Base-by-base conservation (phyloP, 139 green algal genomes). In the Chlamydomonas eustigma region DNA sequence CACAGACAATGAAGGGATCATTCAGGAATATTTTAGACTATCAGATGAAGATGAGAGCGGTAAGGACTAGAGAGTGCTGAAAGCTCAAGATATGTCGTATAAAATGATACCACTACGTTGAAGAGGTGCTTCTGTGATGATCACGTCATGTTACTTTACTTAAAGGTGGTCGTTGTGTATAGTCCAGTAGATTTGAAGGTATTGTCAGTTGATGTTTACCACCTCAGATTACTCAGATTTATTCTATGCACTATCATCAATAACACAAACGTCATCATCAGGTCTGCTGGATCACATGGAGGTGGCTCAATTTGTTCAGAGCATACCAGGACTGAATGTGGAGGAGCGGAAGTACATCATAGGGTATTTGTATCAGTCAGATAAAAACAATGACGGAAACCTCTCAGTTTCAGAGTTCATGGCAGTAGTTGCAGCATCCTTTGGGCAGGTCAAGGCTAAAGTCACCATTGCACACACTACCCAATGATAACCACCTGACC, bases 341-440 rank as follows among this genome's bases (percentile, higher is more conserved):
- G 6, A 33, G 8, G 52, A 68, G 18, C 52, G 34, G 52, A 58
- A 22, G 52, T 28, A 68, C 12, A 31, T 68, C 22, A 22, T 68
- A 4, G 34, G 12, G 4, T 68, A 68, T 28, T 31, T 68, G 18
- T 68, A 68, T 28, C 44, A 58, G 52, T 39, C 69, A 36, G 76
- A 81, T 58, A 33, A 30, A 3, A 66, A 81, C 58, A 24, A 34
- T 50, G 76, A 81, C 68, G 30, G 31, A 24, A 34, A 38, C 3
- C 4, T 81, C 31, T 74, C 31, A 39, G 39, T 74, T 30, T 52
- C 68, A 31, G 76, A 81, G 76, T 58, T 81, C 3, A 67, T 34
- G 28, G 39, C 31, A 22, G 69, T 31, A 4, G 18, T 58, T 58
- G 44, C 44, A 12, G 12, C 44, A 18, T 58, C 18, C 18, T 12